Evolutionary conservation across 169 alveolate genomes (phyloP).

Genomic region (Hepatocystis sp.): DNA sequence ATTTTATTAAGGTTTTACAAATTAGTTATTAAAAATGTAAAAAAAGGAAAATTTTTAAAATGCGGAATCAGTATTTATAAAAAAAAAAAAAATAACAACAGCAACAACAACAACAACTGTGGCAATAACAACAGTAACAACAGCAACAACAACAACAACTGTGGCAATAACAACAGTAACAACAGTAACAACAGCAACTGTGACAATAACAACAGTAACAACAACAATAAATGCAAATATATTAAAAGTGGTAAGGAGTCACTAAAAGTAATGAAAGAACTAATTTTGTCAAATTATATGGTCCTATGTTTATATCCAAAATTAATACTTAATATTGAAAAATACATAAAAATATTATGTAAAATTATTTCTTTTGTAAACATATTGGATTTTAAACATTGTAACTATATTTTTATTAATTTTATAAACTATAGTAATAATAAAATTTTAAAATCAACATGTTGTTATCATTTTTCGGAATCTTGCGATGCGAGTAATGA

Average conservation of each 20-base stretch:
- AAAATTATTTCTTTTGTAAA: conserved; percentile 48
- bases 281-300: conserved; percentile 34
- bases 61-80: conserved; percentile 46
- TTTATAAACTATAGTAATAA: conserved; percentile 11
- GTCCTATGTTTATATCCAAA: conserved; percentile 40
- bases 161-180: no score
- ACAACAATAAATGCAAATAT: neutral
- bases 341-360: conserved; percentile 42
- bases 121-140: no score
- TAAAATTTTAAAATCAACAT: conserved; percentile 10
- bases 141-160: no score
- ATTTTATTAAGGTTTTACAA: conserved; percentile 29
- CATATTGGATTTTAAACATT: conserved; percentile 27
- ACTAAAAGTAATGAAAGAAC: conserved; percentile 41
- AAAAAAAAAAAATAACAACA: conserved; percentile 12
- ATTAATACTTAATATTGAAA: conserved; percentile 18
- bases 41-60: conserved; percentile 46
- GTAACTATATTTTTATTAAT: conserved; percentile 17
- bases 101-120: no score
- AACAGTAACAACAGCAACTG: no score
- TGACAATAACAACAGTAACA: no score
- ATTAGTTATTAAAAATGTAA: conserved; percentile 28
- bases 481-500: neutral
- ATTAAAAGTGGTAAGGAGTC: conserved; percentile 23
- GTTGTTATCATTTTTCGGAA: conserved; percentile 29